phyloP scores from a whole-genome alignment of 1,284 basidiomycete species.

The Cystobasidium pallidum region DNA sequence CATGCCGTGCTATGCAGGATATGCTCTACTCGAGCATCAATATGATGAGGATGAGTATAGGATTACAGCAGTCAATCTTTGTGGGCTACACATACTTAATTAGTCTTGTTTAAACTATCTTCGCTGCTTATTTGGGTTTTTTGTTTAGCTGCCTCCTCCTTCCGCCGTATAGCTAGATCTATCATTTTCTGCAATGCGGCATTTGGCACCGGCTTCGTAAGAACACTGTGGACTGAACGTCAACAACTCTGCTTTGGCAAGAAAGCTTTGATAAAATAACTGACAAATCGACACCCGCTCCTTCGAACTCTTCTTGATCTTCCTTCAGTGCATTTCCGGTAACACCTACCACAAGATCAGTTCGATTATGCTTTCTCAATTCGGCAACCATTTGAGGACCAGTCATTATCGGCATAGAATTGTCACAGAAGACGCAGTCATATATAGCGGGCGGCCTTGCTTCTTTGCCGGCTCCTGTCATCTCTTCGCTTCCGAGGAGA shows the following conservation, averaged over 20 bases:
- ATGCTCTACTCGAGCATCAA: neutral
- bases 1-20: neutral
- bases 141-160: neutral
- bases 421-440: constrained; percentile 53
- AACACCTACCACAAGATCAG: constrained; percentile 48
- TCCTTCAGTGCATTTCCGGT: constrained; percentile 49
- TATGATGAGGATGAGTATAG: too few species aligned
- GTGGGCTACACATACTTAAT: too few species aligned
- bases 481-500: constrained; percentile 60
- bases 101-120: neutral
- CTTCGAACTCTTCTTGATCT: constrained; percentile 27
- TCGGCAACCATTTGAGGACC: constrained; percentile 45
- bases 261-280: neutral
- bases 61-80: too few species aligned
- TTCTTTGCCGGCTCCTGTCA: neutral
- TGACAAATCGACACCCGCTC: constrained; percentile 16
- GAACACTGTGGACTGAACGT: neutral
- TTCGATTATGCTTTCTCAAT: constrained; percentile 42
- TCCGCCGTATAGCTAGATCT: constrained; percentile 3
- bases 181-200: constrained; percentile 18
- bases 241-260: neutral
- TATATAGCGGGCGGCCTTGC: constrained; percentile 4
- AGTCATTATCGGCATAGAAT: constrained; percentile 48
- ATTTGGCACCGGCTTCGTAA: constrained; percentile 10
- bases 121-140: neutral